Conservation (phyloP, 805 yeast species). For the Sugiyamaella valdiviana region DNA sequence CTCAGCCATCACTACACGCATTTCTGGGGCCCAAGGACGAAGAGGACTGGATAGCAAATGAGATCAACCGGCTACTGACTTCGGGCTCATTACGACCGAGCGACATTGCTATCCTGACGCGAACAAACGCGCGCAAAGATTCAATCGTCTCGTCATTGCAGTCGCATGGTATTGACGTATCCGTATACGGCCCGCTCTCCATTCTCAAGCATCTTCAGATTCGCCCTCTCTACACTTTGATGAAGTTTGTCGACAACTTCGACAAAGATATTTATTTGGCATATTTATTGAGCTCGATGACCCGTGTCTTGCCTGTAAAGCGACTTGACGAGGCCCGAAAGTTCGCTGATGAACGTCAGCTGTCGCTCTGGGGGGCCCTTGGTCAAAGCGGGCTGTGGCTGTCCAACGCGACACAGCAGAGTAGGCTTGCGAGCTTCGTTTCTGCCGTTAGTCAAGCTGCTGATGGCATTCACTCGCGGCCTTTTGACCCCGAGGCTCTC, state of each 20-base stretch:
- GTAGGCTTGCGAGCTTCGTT: background rate
- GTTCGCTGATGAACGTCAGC: constrained; percentile 1
- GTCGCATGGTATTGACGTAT: constrained; percentile 3
- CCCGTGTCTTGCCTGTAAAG: constrained; percentile 3
- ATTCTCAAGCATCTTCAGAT: constrained; percentile 6
- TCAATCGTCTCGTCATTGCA: constrained; percentile 38
- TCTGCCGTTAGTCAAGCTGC: background rate
- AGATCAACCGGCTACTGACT: constrained; percentile 42
- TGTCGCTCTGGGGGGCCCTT: constrained; percentile 15
- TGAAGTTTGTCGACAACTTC: constrained; percentile 14
- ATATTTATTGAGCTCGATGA: constrained; percentile 12
- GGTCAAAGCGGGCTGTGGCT: constrained; percentile 8
- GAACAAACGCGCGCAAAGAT: constrained; percentile 48
- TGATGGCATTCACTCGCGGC: constrained; percentile 3
- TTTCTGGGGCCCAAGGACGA: constrained; percentile 45
- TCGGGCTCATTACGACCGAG: constrained; percentile 45
- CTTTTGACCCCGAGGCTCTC: background rate
- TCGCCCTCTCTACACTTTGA: constrained; percentile 9
- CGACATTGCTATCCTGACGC: constrained; percentile 57
- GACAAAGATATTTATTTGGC: constrained; percentile 10
- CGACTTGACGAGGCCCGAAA: background rate
- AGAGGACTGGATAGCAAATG: constrained; percentile 52
- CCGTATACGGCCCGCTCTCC: constrained; percentile 6
- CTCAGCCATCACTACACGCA: constrained; percentile 31
- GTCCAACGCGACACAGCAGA: background rate